Conservation (phyloP, 306 rosid species). For the Urtica urens region DNA sequence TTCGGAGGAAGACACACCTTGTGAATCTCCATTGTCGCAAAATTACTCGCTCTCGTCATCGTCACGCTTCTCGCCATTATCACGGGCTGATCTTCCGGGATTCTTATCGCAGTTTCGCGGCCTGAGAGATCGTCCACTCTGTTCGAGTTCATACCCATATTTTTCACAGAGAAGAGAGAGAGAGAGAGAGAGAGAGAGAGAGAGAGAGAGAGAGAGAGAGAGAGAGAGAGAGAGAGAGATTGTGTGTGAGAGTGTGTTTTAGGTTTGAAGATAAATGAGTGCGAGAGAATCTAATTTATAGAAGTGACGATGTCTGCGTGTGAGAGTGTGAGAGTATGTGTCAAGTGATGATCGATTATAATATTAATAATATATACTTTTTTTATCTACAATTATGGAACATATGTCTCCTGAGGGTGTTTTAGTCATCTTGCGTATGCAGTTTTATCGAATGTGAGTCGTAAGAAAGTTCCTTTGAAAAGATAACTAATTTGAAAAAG, state of each 20-base stretch:
- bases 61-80: slow-evolving; percentile 12
- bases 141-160: slow-evolving; percentile 57
- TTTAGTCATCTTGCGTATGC: slow-evolving; percentile 27
- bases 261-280: slow-evolving; percentile 6
- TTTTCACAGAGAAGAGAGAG: not conserved
- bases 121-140: slow-evolving; percentile 56
- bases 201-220: too few relatives aligned
- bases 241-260: not conserved
- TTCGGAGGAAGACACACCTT: slow-evolving; percentile 56
- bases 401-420: slow-evolving; percentile 7
- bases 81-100: slow-evolving; percentile 23
- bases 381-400: slow-evolving; percentile 7
- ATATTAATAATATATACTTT: too few relatives aligned
- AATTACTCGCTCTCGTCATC: slow-evolving; percentile 6
- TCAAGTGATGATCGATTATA: slow-evolving; percentile 15
- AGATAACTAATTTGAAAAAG: too few relatives aligned
- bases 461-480: too few relatives aligned
- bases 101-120: slow-evolving; percentile 26
- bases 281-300: slow-evolving; percentile 36
- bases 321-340: not conserved
- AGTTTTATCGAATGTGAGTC: too few relatives aligned
- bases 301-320: not conserved
- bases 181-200: not conserved
- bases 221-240: too few relatives aligned
- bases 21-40: slow-evolving; percentile 47